Conservation (phyloP, 345 rosid genomes). For the Draba incana region DNA sequence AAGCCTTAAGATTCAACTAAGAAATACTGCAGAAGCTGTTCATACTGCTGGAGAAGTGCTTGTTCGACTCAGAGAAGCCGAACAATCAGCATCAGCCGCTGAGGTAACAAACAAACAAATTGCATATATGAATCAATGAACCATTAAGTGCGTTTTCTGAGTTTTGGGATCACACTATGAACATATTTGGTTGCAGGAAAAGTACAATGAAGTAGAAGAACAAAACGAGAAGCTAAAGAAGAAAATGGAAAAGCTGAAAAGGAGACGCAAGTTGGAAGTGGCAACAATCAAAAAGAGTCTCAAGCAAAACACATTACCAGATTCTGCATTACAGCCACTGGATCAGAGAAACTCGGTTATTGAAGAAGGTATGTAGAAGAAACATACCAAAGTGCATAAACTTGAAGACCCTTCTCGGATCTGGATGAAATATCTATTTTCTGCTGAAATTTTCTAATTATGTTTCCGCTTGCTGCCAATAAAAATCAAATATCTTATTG, state of each 20-base stretch:
- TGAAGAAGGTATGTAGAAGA: slow-evolving; percentile 36
- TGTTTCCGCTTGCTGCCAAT: slow-evolving; percentile 29
- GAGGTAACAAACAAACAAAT: slow-evolving; percentile 54
- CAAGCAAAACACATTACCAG: slow-evolving; percentile 82
- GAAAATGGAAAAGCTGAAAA: slow-evolving; percentile 82
- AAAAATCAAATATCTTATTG: slow-evolving; percentile 25
- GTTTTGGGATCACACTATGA: slow-evolving; percentile 8
- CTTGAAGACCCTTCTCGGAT: slow-evolving; percentile 41
- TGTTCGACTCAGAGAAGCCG: slow-evolving; percentile 89
- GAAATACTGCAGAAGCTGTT: slow-evolving; percentile 97
- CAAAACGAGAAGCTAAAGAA: slow-evolving; percentile 87
- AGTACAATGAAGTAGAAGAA: slow-evolving; percentile 51
- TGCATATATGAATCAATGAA: slow-evolving; percentile 1
- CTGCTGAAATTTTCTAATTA: slow-evolving; percentile 2
- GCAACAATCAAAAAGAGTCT: slow-evolving; percentile 81
- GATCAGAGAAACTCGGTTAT: slow-evolving; percentile 50
- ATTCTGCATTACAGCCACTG: slow-evolving; percentile 71
- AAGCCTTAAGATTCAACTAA: slow-evolving; percentile 76
- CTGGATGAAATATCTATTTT: slow-evolving; percentile 22
- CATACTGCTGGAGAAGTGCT: slow-evolving; percentile 99
- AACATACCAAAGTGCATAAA: slow-evolving; percentile 26
- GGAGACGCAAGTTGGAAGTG: slow-evolving; percentile 93
- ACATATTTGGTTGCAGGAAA: slow-evolving; percentile 57
- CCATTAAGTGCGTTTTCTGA: slow-evolving; percentile 13
- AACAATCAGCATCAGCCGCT: slow-evolving; percentile 73